These are phyloP conservation scores for Colletotrichum tropicale DNA, from an alignment of 2,329 filamentous ascomycete genomes.

Conservation along the genomic window DNA sequence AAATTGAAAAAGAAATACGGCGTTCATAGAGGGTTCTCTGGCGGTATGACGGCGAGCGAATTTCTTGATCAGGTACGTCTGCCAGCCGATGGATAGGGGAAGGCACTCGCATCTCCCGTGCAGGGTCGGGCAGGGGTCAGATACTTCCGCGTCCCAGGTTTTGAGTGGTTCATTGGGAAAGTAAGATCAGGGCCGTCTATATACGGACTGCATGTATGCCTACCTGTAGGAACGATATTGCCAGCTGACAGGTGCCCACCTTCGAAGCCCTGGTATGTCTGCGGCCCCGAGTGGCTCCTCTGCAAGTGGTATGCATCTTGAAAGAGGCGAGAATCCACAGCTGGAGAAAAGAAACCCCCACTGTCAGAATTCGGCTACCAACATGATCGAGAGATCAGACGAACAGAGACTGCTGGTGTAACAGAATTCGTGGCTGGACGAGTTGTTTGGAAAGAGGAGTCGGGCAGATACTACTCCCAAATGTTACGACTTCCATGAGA, in stretches of 20 bases:
- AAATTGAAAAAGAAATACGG: not conserved
- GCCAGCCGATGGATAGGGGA: not conserved
- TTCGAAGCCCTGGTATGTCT: not conserved
- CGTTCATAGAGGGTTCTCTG: not conserved
- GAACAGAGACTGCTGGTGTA: not conserved
- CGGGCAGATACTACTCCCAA: not conserved
- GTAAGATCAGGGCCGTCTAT: not conserved
- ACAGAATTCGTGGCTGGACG: not conserved
- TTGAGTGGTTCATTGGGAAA: not conserved
- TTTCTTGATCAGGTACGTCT: not conserved
- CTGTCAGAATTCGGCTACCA: not conserved
- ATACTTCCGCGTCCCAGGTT: not conserved
- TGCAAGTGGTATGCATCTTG: not conserved
- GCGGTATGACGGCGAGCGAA: not conserved
- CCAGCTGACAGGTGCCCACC: not conserved
- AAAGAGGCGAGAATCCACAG: not conserved
- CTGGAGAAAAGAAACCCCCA: conserved; percentile 4
- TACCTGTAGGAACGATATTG: not conserved
- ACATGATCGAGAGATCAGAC: not conserved
- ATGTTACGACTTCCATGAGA: not conserved
- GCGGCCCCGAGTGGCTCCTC: not conserved
- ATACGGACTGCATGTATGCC: not conserved
- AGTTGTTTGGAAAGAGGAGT: not conserved
- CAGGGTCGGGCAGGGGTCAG: not conserved
- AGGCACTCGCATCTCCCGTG: not conserved